These are phyloP conservation scores for Boletales sp. DNA, from an alignment of 768 basidiomycete species.

Conservation along the genomic window DNA sequence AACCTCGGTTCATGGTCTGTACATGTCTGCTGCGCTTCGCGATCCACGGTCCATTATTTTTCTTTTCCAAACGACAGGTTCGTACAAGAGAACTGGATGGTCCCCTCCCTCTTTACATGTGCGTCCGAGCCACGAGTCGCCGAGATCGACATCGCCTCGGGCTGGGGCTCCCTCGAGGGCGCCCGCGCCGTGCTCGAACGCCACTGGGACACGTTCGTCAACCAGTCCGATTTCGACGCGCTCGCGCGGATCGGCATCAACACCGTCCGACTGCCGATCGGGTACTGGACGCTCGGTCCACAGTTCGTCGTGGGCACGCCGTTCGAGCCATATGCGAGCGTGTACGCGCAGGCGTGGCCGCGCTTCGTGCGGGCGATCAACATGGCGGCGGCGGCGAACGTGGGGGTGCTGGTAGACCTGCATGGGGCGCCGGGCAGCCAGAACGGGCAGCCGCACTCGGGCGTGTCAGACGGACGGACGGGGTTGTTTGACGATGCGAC, in stretches of 20 bases:
- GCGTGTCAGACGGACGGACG: conserved; percentile 38
- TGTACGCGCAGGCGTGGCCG: conserved; percentile 40
- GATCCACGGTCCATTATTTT: background rate
- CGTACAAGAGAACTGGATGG: conserved; percentile 75
- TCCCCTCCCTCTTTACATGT: conserved; percentile 58
- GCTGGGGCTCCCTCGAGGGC: conserved; percentile 35
- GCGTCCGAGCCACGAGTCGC: conserved; percentile 48
- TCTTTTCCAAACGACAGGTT: conserved; percentile 41
- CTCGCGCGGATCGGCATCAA: conserved; percentile 56
- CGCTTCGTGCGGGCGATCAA: conserved; percentile 40
- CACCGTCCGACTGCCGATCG: conserved; percentile 60
- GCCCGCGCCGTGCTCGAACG: conserved; percentile 55
- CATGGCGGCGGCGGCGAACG: conserved; percentile 35
- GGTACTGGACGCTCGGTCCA: conserved; percentile 42
- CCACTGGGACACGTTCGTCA: conserved; percentile 77
- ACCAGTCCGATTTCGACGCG: conserved; percentile 61
- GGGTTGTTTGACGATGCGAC: conserved; percentile 35
- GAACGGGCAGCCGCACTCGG: conserved; percentile 33
- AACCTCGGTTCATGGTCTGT: conserved; percentile 21
- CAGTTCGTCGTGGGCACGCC: conserved; percentile 31
- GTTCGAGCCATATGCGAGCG: conserved; percentile 39
- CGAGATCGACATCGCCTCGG: conserved; percentile 65
- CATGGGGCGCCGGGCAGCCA: conserved; percentile 53
- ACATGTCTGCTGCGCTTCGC: too few relatives aligned
- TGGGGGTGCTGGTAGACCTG: conserved; percentile 53